Base-by-base conservation (phyloP, 192 early-diverging fungal genomes). In the Podila verticillata region DNA sequence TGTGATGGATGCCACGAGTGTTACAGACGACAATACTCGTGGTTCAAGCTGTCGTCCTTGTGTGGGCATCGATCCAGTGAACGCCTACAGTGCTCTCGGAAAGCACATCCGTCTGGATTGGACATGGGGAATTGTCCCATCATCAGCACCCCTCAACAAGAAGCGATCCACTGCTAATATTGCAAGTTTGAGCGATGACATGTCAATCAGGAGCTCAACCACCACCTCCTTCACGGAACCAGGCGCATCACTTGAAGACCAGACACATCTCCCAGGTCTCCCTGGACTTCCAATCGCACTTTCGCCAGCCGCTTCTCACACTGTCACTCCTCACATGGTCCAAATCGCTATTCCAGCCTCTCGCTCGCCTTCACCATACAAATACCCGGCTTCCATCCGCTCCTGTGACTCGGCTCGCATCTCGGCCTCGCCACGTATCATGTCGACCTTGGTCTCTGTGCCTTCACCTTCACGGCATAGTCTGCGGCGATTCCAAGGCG, bases 61-160 rank as follows among this genome's bases (percentile, higher is more conserved):
- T 54, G 6, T n/a, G 17, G 51, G 51, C 10, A 54, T 54, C 51
- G 51, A 54, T 26, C 24, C 51, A 26, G 51, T 19, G 9, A 22
- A n/a, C 32, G 22, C 30, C n/a, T 62, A 62, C 34, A 29, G 32
- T 36, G 61, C 61, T 31, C 61, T 62, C 1, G 32, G 61, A n/a
- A 29, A 32, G 17, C 32, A 36, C 32, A 3, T 62, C 7, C 30
- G 61, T 8, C 22, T 62, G 61, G 61, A 62, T 22, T 62, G 61
- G 61, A 62, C 35, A 6, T 62, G 61, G 61, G 61, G 61, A 20
- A 19, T 62, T 35, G 34, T 62, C 20, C 61, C 61, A 15, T 29
- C 61, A 31, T 62, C 39, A 15, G 39, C 39, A 44, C 61, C 19
- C 7, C n/a, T 32, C 35, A 1, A 31, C 20, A 28, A 30, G 30